These are phyloP conservation scores for Isatis tinctoria DNA, from an alignment of 345 rosid species.

Conservation along the genomic window DNA sequence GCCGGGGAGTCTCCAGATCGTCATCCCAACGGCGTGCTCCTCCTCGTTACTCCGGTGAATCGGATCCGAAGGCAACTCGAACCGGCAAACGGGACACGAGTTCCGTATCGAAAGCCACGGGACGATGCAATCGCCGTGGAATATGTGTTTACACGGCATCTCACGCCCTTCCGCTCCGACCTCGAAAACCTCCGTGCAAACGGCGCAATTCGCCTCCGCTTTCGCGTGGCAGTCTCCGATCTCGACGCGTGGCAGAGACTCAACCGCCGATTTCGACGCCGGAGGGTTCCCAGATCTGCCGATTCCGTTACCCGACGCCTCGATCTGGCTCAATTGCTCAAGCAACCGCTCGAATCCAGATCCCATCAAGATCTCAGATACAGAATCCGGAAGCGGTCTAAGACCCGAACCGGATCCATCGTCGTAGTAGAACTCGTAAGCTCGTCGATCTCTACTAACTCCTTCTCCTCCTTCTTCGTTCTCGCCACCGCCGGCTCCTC, in stretches of 20 bases:
- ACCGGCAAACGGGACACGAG: constrained; percentile 76
- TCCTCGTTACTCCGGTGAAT: background rate
- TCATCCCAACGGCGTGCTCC: constrained; percentile 48
- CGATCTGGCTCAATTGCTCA: constrained; percentile 62
- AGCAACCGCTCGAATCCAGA: constrained; percentile 66
- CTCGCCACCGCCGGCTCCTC: constrained; percentile 36
- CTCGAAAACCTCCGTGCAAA: constrained; percentile 68
- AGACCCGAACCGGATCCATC: constrained; percentile 64
- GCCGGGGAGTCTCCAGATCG: constrained; percentile 81
- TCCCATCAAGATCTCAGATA: constrained; percentile 69
- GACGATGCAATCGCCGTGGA: constrained; percentile 64
- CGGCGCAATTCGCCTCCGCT: constrained; percentile 65
- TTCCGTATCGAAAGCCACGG: constrained; percentile 70
- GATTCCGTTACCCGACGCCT: constrained; percentile 37
- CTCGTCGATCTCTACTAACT: constrained; percentile 19
- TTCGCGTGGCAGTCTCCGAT: constrained; percentile 36
- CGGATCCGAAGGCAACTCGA: constrained; percentile 50
- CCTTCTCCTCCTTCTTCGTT: constrained; percentile 28
- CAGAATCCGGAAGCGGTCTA: constrained; percentile 60
- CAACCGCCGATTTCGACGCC: constrained; percentile 69
- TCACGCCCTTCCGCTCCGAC: constrained; percentile 54
- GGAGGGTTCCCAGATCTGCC: constrained; percentile 60
- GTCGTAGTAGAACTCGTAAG: constrained; percentile 62
- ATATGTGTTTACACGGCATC: constrained; percentile 78
- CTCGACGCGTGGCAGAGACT: constrained; percentile 54